Evolutionary conservation across 2,329 filamentous ascomycete species (phyloP), one percentile per base, ranked within the genome.

Genomic region (Fusarium cicatricum): DNA sequence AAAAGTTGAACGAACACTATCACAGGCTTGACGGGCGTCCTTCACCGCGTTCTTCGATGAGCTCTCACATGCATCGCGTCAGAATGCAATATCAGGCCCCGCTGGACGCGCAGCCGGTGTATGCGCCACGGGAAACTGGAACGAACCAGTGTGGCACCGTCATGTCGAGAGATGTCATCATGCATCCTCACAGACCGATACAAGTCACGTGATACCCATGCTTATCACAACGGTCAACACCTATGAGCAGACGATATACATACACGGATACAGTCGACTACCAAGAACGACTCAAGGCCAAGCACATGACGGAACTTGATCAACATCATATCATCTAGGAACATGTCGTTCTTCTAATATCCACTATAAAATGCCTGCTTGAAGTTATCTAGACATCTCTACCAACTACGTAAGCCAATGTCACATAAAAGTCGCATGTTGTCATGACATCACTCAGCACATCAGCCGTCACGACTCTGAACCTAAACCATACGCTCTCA

Each of bases 91-190:
- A 36, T 7, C 38, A 42, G 48, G 40, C 58, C 59, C 55, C 50
- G 50, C 59, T 42, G 19, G 38, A 52, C 55, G 52, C 41, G 55
- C 46, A 53, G 58, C 59, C 42, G 17, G 49, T 55, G 44, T 62
- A 62, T 45, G 45, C 46, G 28, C 36, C 38, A 48, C 23, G 57
- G 55, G 45, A 56, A 60, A 15, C 46, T 58, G 48, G 56, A 60
- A 56, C 59, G 39, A 52, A 60, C 42, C 42, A 56, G 39, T 56
- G 59, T 62, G 59, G 45, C 55, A 48, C 44, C 32, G 29, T 50
- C 58, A 58, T 53, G 36, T 45, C 16, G 19, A 19, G 40, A 61
- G 33, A 63, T 65, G 60, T 57, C 64, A 65, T 63, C 51, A 36
- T 56, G 48, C 58, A 61, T 26, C 55, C 34, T 23, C 31, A 32